Evolutionary conservation across 1,139 yeast genomes (phyloP).

Genomic region (Nakaseomyces kungkrabaensis): DNA sequence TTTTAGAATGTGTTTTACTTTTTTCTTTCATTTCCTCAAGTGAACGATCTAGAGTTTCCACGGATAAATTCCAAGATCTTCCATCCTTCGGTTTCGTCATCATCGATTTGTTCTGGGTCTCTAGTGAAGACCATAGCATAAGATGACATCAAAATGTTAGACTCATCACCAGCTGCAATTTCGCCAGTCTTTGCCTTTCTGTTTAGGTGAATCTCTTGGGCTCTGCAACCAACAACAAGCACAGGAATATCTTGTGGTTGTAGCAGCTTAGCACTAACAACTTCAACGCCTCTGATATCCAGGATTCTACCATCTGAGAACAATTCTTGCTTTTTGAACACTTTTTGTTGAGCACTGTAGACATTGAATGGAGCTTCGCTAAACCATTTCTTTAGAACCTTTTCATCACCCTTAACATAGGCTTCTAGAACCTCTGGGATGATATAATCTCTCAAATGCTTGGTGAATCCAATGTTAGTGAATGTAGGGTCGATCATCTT

Average conservation of each 20-base stretch:
- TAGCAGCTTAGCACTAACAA: constrained; percentile 76
- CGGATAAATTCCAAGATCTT: constrained; percentile 90
- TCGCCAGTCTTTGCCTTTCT: constrained; percentile 88
- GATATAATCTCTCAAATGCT: constrained; percentile 81
- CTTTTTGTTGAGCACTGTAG: constrained; percentile 89
- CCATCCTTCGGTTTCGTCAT: constrained; percentile 95
- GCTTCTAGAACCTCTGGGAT: constrained; percentile 96
- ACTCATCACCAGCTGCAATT: constrained; percentile 93
- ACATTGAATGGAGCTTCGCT: constrained; percentile 96
- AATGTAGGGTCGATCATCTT: constrained; percentile 86
- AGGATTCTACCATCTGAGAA: constrained; percentile 86
- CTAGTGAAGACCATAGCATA: constrained; percentile 96
- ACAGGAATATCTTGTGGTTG: constrained; percentile 94
- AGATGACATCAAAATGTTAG: constrained; percentile 82
- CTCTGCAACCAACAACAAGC: constrained; percentile 88
- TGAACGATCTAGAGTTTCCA: constrained; percentile 86
- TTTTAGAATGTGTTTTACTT: too few species aligned
- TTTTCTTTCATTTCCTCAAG: constrained; percentile 31
- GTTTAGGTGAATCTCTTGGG: constrained; percentile 88
- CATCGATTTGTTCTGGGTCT: constrained; percentile 83
- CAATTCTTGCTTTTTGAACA: constrained; percentile 82
- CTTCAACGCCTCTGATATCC: constrained; percentile 93
- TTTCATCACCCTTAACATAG: constrained; percentile 83
- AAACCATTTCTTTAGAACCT: constrained; percentile 77
- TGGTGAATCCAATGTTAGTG: constrained; percentile 68